Conservation (phyloP, 768 basidiomycete genomes). For the Pulveroboletus sp. region DNA sequence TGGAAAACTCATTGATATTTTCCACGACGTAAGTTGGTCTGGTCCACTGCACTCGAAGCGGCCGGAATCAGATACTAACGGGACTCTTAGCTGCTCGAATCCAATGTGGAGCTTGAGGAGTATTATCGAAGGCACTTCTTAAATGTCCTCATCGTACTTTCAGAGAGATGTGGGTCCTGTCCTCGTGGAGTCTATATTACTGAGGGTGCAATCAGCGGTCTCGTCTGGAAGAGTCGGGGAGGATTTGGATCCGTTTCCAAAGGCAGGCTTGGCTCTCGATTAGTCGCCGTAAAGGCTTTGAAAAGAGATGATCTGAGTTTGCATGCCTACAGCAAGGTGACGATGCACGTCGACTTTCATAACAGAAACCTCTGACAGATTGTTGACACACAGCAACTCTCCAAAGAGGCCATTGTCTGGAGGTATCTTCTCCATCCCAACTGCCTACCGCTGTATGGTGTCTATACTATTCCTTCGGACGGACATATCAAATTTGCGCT, state of each 20-base stretch:
- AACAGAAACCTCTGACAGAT: background rate
- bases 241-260: slow-evolving; percentile 22
- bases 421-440: slow-evolving; percentile 33
- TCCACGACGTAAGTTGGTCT: slow-evolving; percentile 21
- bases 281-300: slow-evolving; percentile 30
- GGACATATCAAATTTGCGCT: slow-evolving; percentile 22
- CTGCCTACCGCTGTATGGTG: slow-evolving; percentile 35
- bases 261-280: slow-evolving; percentile 16
- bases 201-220: slow-evolving; percentile 5
- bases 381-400: slow-evolving; percentile 16
- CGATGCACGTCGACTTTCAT: background rate
- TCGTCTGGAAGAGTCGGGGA: slow-evolving; percentile 7
- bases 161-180: slow-evolving; percentile 18
- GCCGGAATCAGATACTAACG: slow-evolving; percentile 3
- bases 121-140: slow-evolving; percentile 16
- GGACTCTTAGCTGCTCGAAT: slow-evolving; percentile 20
- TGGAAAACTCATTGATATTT: slow-evolving; percentile 19
- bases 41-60: background rate
- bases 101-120: slow-evolving; percentile 12
- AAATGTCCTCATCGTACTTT: slow-evolving; percentile 17
- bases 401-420: slow-evolving; percentile 35
- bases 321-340: slow-evolving; percentile 19
- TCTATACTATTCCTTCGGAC: slow-evolving; percentile 17
- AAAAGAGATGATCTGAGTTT: background rate
- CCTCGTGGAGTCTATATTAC: slow-evolving; percentile 16